Evolutionary conservation across 1,284 basidiomycete species (phyloP).

Genomic region (Sporisorium iseilematis-ciliati): DNA sequence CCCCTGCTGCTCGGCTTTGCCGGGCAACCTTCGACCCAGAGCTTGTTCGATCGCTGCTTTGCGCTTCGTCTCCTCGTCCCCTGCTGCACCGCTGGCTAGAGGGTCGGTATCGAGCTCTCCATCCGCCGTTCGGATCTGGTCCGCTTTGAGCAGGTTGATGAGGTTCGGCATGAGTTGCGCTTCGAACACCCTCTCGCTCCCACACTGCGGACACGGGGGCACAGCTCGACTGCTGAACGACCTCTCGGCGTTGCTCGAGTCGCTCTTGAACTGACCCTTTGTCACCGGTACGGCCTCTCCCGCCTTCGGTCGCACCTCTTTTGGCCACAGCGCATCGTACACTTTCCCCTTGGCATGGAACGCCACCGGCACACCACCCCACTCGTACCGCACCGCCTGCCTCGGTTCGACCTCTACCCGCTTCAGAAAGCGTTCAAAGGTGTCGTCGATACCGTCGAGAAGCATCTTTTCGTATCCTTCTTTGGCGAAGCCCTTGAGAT

Average conservation of each 20-base stretch:
- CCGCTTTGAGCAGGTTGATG: conserved; percentile 59
- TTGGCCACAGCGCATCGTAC: conserved; percentile 61
- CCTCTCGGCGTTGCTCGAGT: background rate
- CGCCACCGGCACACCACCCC: conserved; percentile 60
- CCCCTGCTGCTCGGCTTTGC: background rate
- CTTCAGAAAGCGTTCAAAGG: conserved; percentile 65
- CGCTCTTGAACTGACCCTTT: conserved; percentile 27
- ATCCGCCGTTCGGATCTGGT: conserved; percentile 38
- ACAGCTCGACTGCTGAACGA: conserved; percentile 25
- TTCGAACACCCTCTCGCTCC: conserved; percentile 61
- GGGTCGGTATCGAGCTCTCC: conserved; percentile 15
- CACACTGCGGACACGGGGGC: conserved; percentile 59
- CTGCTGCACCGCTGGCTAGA: background rate
- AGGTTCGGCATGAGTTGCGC: conserved; percentile 69
- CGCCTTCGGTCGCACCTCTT: conserved; percentile 7
- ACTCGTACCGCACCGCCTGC: conserved; percentile 68
- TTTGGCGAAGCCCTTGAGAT: conserved; percentile 50
- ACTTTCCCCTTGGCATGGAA: conserved; percentile 56
- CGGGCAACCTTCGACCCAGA: conserved; percentile 52
- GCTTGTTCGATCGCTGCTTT: conserved; percentile 58
- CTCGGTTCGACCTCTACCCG: conserved; percentile 56
- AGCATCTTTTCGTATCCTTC: conserved; percentile 66
- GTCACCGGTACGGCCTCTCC: conserved; percentile 31
- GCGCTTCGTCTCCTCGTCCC: conserved; percentile 32
- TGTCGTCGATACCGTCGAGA: conserved; percentile 61